phyloP scores from a whole-genome alignment of 768 basidiomycete species.

The Mycena chlorophos region DNA sequence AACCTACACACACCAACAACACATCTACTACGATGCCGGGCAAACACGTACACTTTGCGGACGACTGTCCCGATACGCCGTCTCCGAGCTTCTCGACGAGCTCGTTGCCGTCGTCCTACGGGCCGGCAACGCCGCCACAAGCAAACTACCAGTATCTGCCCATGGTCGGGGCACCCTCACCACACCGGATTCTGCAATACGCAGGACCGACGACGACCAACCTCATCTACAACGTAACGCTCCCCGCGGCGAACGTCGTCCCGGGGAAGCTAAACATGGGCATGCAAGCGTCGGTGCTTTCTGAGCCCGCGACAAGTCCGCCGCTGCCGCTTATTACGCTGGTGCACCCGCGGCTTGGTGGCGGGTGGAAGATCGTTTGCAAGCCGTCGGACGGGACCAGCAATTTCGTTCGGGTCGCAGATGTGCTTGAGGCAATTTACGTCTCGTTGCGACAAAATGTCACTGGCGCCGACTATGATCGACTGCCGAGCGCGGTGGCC shows the following conservation, averaged over 20 bases:
- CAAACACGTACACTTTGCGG: not conserved
- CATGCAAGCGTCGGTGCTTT: not conserved
- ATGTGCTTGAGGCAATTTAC: conserved; percentile 17
- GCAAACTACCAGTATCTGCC: conserved; percentile 11
- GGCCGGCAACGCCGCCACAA: conserved; percentile 19
- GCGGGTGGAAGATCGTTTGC: conserved; percentile 10
- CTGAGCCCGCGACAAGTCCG: conserved; percentile 6
- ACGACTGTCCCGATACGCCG: too few relatives aligned
- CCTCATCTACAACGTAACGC: conserved; percentile 20
- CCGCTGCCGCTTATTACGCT: conserved; percentile 4
- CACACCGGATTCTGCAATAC: conserved; percentile 10
- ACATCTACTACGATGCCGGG: not conserved
- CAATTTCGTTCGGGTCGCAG: conserved; percentile 8
- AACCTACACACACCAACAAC: too few relatives aligned
- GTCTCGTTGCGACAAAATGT: conserved; percentile 9
- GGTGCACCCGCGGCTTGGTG: conserved; percentile 1
- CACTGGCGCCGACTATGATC: conserved; percentile 4
- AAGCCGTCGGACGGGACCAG: not conserved
- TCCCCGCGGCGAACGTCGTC: conserved; percentile 16
- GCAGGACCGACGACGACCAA: not conserved
- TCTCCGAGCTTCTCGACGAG: too few relatives aligned
- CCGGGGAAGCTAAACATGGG: not conserved
- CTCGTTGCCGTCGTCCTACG: too few relatives aligned
- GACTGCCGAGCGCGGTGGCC: not conserved
- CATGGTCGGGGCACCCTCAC: not conserved